These are phyloP conservation scores for Paramecium octaurelia DNA, from an alignment of 73 alveolate genomes.

Conservation along the genomic window DNA sequence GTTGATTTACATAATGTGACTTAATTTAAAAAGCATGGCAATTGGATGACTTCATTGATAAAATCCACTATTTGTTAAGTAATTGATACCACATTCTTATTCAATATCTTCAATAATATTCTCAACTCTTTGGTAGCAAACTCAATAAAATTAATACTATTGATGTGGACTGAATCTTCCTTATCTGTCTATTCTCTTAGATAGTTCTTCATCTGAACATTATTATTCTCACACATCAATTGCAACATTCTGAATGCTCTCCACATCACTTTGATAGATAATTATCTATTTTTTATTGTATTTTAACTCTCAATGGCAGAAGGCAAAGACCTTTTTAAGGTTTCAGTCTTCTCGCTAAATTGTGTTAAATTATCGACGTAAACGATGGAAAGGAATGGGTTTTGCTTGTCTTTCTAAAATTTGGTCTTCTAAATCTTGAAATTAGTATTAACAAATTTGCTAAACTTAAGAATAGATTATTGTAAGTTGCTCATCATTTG, in stretches of 20 bases:
- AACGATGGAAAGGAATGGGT: conserved; percentile 3
- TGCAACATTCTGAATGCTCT: conserved; percentile 40
- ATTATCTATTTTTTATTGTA: background rate
- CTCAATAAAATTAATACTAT: conserved; percentile 23
- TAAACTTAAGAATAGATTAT: background rate
- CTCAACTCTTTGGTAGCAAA: conserved; percentile 37
- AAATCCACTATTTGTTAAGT: conserved; percentile 9
- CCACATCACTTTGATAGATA: background rate
- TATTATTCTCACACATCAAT: conserved; percentile 39
- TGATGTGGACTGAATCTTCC: conserved; percentile 5
- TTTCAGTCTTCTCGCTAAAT: conserved; percentile 17
- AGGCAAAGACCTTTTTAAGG: conserved; percentile 23
- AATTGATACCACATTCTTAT: conserved; percentile 10
- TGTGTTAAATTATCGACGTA: conserved; percentile 22
- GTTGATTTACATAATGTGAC: conserved; percentile 41
- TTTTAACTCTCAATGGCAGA: conserved; percentile 40
- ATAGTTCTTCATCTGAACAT: conserved; percentile 18
- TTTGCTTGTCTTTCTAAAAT: background rate
- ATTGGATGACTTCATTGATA: conserved; percentile 23
- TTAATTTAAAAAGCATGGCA: conserved; percentile 21
- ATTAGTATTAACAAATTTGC: conserved; percentile 17
- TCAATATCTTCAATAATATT: conserved; percentile 15
- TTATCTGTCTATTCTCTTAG: conserved; percentile 22
- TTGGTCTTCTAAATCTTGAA: background rate
- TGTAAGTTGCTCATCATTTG: background rate